Evolutionary conservation across 345 rosid species (phyloP).

Genomic region (Citrus unshiu): DNA sequence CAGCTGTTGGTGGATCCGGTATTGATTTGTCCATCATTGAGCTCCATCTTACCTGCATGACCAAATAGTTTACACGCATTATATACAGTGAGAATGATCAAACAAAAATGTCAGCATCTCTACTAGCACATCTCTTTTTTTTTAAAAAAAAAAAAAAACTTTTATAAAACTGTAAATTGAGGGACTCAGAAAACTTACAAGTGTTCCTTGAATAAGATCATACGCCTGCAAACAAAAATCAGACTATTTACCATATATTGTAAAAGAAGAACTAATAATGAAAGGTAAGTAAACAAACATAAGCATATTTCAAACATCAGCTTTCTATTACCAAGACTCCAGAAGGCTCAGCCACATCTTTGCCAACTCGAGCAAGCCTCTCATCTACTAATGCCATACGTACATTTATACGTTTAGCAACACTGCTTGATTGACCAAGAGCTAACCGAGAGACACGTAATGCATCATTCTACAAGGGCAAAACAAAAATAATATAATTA

Average conservation of each 20-base stretch:
- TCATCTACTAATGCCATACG: conserved; percentile 73
- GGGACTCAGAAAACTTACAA: conserved; percentile 47
- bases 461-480: conserved; percentile 35
- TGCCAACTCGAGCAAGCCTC: conserved; percentile 39
- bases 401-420: conserved; percentile 16
- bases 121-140: background rate
- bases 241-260: background rate
- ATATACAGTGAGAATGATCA: background rate
- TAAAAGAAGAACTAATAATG: background rate
- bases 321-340: conserved; percentile 48
- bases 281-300: no score
- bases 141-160: no score
- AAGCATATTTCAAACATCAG: background rate
- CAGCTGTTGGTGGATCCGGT: conserved; percentile 88
- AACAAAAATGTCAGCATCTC: background rate
- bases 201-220: conserved; percentile 87
- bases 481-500: background rate
- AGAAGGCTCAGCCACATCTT: conserved; percentile 45
- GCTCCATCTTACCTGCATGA: conserved; percentile 79
- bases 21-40: conserved; percentile 55
- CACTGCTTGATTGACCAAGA: conserved; percentile 19
- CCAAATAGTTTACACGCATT: background rate
- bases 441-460: conserved; percentile 27
- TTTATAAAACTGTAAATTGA: background rate
- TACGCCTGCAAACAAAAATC: conserved; percentile 58